These are phyloP conservation scores for Pseudogymnoascus sp. DNA, from an alignment of 2,329 filamentous ascomycete species.

Conservation along the genomic window DNA sequence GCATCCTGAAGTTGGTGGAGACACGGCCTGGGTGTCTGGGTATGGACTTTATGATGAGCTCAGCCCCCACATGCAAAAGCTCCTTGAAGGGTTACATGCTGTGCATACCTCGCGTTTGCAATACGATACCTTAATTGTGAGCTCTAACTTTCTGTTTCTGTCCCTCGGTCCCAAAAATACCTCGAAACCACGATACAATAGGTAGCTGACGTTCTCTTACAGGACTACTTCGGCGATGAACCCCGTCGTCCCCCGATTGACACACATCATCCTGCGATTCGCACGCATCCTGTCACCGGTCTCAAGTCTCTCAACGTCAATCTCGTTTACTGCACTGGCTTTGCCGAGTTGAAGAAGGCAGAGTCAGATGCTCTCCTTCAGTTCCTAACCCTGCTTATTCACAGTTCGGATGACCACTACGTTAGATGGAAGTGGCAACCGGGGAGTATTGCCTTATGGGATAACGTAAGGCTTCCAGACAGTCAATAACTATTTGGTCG, in stretches of 20 bases:
- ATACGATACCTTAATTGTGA: conserved; percentile 15
- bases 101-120: conserved; percentile 21
- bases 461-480: conserved; percentile 16
- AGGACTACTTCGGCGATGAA: conserved; percentile 19
- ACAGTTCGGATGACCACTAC: conserved; percentile 22
- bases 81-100: conserved; percentile 18
- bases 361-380: conserved; percentile 21
- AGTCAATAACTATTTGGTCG: background rate
- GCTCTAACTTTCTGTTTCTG: background rate
- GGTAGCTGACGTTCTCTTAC: conserved; percentile 11
- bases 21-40: conserved; percentile 16
- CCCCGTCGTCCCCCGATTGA: conserved; percentile 25
- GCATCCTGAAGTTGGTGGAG: conserved; percentile 9
- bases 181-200: background rate
- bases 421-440: conserved; percentile 25
- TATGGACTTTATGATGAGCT: conserved; percentile 21
- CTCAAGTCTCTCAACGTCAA: conserved; percentile 24
- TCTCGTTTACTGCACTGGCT: conserved; percentile 17
- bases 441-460: conserved; percentile 23
- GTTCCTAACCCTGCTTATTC: conserved; percentile 21
- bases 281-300: conserved; percentile 26
- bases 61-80: conserved; percentile 17
- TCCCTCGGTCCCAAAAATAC: background rate
- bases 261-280: conserved; percentile 24
- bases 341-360: conserved; percentile 23